Evolutionary conservation across 352 stramenopile genomes (phyloP), one percentile per base, ranked within the genome.

Genomic region (Phytophthora cajani): DNA sequence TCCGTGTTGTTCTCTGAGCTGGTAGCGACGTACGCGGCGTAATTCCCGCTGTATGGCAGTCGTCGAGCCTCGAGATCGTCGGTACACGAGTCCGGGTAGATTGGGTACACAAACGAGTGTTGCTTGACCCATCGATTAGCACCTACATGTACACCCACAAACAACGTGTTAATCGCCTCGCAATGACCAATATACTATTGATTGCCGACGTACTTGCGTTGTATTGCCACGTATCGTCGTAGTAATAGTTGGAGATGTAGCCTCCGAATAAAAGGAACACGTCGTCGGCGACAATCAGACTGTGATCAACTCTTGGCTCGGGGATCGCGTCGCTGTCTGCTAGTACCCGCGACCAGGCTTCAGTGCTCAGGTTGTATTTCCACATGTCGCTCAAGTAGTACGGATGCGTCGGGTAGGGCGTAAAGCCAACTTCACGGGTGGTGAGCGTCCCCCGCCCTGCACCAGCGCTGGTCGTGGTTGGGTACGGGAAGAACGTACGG

Each of bases 201-300:
- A 27, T 27, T 27, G 12, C 7, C 11, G 11, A 80, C 68, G 74
- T 85, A 77, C 88, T 95, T 42, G 95, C 95, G 77, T 98, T 98
- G 81, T 97, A 99, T 69, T 98, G 91, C 97, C 97, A 99, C 17
- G 93, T 98, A 71, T 99, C 97, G 49, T 97, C 87, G 71, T 96
- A 98, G 74, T 97, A 94, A 67, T 96, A 89, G 64, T 99, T 99
- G 69, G 93, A 88, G 44, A 92, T 74, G 74, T 97, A 99, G 0
- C 97, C 97, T 14, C 96, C 95, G 59, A 98, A 93, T 2, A 99
- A 67, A 9, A 99, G 61, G n/a, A 99, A 90, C 0, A 97, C 74
- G 51, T 96, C 77, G 3, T 77, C 77, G 1, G 80, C 80, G 8
- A 84, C 79, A 3, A 98, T 72, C 9, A 99, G 72, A 21, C 80